Conservation (phyloP, 208 protist genomes). For the Acanthamoeba rhysodes region DNA sequence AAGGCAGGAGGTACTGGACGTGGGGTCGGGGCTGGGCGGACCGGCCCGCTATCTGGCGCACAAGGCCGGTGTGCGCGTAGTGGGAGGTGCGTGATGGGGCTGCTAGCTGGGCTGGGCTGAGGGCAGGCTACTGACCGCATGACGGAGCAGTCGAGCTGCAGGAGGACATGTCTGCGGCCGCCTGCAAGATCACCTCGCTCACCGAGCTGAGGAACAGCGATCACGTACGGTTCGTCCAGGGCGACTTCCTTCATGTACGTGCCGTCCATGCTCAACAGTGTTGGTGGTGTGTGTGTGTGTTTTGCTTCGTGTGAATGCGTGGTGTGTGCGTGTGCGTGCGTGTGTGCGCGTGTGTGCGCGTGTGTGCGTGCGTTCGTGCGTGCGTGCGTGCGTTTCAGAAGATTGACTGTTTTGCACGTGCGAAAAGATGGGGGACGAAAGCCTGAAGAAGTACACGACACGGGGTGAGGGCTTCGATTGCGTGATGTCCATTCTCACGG, state of each 20-base stretch:
- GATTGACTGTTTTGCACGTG: no score
- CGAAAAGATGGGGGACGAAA: background rate
- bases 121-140: no score
- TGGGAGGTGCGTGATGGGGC: background rate
- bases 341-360: no score
- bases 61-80: background rate
- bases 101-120: no score
- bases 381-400: no score
- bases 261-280: no score
- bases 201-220: background rate
- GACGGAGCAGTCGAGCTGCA: background rate
- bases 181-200: background rate
- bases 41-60: slow-evolving; percentile 2
- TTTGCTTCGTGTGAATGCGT: no score
- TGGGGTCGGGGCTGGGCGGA: background rate
- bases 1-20: background rate
- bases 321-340: no score
- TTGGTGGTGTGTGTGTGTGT: no score
- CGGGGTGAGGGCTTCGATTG: background rate
- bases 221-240: background rate
- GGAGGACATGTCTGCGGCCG: background rate
- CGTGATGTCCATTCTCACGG: background rate
- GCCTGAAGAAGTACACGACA: background rate
- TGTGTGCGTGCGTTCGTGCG: no score
- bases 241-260: slow-evolving; percentile 8